These are phyloP conservation scores for Theileria annulata DNA, from an alignment of 169 alveolate genomes.

Conservation along the genomic window DNA sequence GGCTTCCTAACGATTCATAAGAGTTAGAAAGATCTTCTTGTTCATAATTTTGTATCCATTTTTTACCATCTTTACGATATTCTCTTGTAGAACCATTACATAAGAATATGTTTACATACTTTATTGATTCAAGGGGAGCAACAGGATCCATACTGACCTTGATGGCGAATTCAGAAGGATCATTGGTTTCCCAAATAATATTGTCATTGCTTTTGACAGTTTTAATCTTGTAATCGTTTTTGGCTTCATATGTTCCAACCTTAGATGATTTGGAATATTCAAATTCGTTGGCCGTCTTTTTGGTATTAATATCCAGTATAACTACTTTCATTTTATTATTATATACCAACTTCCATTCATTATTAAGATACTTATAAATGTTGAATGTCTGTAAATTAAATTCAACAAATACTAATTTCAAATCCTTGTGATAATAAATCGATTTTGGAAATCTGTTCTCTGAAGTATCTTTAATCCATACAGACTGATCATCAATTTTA, in stretches of 20 bases:
- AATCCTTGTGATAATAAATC: conserved; percentile 2
- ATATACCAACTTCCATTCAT: conserved; percentile 1
- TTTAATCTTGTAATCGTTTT: not conserved
- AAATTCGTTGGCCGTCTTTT: not conserved
- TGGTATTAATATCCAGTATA: not conserved
- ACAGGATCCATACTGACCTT: conserved; percentile 1
- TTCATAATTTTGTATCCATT: not conserved
- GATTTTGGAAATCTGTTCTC: not conserved
- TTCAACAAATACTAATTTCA: conserved; percentile 3
- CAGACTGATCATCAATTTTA: conserved; percentile 4
- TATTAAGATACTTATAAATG: not conserved
- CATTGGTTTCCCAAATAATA: not conserved
- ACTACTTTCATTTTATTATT: not conserved
- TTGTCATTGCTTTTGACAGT: not conserved
- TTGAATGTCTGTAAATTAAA: not conserved
- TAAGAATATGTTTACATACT: not conserved
- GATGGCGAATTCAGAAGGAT: not conserved
- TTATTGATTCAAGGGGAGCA: not conserved
- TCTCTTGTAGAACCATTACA: conserved; percentile 1
- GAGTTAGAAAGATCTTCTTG: not conserved
- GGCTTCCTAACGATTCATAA: not conserved
- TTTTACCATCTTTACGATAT: not conserved
- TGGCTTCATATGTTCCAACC: not conserved
- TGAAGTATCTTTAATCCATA: not conserved
- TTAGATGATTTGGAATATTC: not conserved